These are phyloP conservation scores for Parietaria judaica DNA, from an alignment of 306 rosid genomes.

Conservation along the genomic window DNA sequence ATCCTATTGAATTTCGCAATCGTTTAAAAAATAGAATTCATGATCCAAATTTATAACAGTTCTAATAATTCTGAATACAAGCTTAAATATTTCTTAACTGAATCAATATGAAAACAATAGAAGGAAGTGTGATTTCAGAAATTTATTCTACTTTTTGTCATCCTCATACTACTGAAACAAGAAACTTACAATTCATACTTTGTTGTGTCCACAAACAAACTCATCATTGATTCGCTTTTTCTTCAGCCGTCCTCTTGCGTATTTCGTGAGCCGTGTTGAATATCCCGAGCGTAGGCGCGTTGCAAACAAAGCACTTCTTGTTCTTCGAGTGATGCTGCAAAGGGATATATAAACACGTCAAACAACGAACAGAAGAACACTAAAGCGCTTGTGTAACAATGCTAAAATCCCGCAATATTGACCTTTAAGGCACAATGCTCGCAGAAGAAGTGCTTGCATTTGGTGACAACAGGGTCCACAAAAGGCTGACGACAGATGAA, in stretches of 20 bases:
- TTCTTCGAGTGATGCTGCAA: constrained; percentile 70
- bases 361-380: too few relatives aligned
- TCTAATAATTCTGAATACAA: too few relatives aligned
- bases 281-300: constrained; percentile 65
- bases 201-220: not conserved
- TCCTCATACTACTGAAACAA: too few relatives aligned
- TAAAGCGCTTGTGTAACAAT: too few relatives aligned
- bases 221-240: constrained; percentile 29
- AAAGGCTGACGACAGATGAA: constrained; percentile 74
- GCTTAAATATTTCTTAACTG: too few relatives aligned
- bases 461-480: constrained; percentile 73
- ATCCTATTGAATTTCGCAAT: too few relatives aligned
- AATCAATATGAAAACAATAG: too few relatives aligned
- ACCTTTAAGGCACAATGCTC: constrained; percentile 89
- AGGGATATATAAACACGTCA: not conserved
- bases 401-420: not conserved
- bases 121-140: too few relatives aligned
- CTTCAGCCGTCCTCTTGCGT: constrained; percentile 45
- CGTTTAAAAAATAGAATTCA: too few relatives aligned
- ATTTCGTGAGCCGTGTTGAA: constrained; percentile 66
- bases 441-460: constrained; percentile 78
- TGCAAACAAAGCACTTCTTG: constrained; percentile 80
- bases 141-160: too few relatives aligned
- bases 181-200: too few relatives aligned
- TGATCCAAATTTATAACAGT: too few relatives aligned